A percentile compares a stretch with the other conserved stretches of the same genome.
Evolutionary conservation across 2,329 filamentous ascomycete species (phyloP).

Genomic region (Keithomyces neogunnii): DNA sequence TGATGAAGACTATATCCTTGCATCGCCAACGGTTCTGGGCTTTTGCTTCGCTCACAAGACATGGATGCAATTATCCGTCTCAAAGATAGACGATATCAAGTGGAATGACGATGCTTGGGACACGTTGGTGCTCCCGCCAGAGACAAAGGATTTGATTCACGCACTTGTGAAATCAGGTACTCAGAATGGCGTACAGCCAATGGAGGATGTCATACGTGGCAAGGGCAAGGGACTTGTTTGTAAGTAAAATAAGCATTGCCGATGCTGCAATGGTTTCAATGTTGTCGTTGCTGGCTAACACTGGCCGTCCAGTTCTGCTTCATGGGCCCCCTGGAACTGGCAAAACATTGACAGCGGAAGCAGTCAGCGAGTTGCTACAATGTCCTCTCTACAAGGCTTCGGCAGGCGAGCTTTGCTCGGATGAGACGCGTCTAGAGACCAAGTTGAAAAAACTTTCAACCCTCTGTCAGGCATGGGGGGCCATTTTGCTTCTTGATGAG

Average conservation of each 20-base stretch:
- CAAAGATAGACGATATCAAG: constrained; percentile 67
- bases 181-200: constrained; percentile 70
- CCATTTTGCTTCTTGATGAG: constrained; percentile 77
- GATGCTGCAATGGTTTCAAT: neutral
- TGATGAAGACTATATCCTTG: constrained; percentile 76
- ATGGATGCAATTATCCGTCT: constrained; percentile 83
- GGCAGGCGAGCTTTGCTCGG: constrained; percentile 73
- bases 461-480: constrained; percentile 79
- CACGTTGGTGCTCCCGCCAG: constrained; percentile 62
- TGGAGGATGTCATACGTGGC: constrained; percentile 74
- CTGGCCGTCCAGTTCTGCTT: constrained; percentile 47
- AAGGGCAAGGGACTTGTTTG: constrained; percentile 79
- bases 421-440: constrained; percentile 62
- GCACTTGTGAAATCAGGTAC: constrained; percentile 80
- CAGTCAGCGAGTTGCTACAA: constrained; percentile 73
- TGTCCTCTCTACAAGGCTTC: constrained; percentile 78
- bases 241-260: constrained; percentile 21
- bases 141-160: constrained; percentile 56
- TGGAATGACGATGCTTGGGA: constrained; percentile 82
- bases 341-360: constrained; percentile 82
- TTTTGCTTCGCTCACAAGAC: constrained; percentile 84
- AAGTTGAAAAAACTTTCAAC: constrained; percentile 80
- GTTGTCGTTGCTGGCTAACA: constrained; percentile 10
- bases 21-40: constrained; percentile 76
- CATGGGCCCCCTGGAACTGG: constrained; percentile 82